Percentiles rank a stretch among this genome's conserved stretches.
Evolutionary conservation across 2,329 filamentous ascomycete species (phyloP).

Genomic region (Alternaria tenuissima): DNA sequence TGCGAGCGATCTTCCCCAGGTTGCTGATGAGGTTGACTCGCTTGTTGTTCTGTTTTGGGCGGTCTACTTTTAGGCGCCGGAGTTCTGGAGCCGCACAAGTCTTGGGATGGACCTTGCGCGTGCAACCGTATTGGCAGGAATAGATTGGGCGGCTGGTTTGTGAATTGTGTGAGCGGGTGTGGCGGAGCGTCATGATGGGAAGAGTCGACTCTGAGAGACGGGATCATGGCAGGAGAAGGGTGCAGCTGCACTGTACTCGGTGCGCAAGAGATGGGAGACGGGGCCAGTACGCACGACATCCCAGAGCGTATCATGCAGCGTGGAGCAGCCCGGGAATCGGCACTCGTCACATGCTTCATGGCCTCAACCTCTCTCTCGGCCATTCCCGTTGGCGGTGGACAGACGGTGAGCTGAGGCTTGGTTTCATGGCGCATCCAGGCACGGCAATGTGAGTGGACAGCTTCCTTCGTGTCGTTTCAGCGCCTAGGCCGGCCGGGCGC

Average conservation of each 20-base stretch:
- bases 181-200: conserved; percentile 1
- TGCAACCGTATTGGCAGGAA: background rate
- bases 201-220: background rate
- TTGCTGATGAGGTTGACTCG: conserved; percentile 13
- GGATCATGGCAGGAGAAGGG: background rate
- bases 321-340: background rate
- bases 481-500: conserved; percentile 21
- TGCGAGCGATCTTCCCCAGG: conserved; percentile 13
- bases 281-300: background rate
- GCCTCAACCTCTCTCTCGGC: background rate
- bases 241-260: background rate
- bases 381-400: conserved; percentile 10
- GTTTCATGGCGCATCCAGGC: conserved; percentile 41
- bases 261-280: background rate
- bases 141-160: conserved; percentile 4
- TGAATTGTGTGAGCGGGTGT: conserved; percentile 1
- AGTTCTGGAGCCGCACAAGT: conserved; percentile 16
- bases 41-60: conserved; percentile 9
- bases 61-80: conserved; percentile 8
- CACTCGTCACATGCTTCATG: background rate
- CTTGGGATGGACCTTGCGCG: conserved; percentile 4
- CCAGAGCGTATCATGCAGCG: background rate
- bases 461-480: conserved; percentile 29
- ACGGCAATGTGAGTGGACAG: conserved; percentile 32
- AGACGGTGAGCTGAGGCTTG: conserved; percentile 16